Evolutionary conservation across 176 grass and related monocot species (phyloP).

Genomic region (Raddia guianensis): DNA sequence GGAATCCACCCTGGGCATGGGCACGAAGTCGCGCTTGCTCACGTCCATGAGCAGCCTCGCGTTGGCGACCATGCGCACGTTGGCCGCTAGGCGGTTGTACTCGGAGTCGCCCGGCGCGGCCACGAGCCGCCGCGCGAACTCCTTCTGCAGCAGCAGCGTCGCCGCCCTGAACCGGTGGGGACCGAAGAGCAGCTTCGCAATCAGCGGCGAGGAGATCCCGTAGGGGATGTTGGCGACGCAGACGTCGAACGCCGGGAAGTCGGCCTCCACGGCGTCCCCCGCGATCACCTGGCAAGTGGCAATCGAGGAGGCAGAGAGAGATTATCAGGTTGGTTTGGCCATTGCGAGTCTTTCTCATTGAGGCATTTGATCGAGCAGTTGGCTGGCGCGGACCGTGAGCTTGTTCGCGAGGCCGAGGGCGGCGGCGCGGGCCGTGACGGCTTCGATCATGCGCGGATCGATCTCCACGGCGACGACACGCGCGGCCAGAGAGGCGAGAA

Average conservation of each 20-base stretch:
- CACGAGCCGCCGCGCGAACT: constrained; percentile 73
- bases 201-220: constrained; percentile 78
- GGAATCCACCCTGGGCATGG: constrained; percentile 57
- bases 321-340: neutral
- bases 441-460: constrained; percentile 76
- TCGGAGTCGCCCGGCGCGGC: constrained; percentile 68
- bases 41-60: neutral
- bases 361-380: constrained; percentile 59
- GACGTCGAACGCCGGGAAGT: constrained; percentile 70
- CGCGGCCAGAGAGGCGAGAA: constrained; percentile 52
- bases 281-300: constrained; percentile 52
- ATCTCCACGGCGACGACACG: constrained; percentile 69
- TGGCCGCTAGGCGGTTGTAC: constrained; percentile 84
- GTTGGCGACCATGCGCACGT: constrained; percentile 60
- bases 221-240: constrained; percentile 95
- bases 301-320: too few relatives aligned
- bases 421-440: constrained; percentile 55
- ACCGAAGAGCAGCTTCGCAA: constrained; percentile 81
- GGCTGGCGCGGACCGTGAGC: constrained; percentile 52
- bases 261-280: constrained; percentile 63
- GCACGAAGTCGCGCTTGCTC: too few relatives aligned
- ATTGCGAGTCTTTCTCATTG: neutral
- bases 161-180: constrained; percentile 59
- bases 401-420: constrained; percentile 48
- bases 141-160: constrained; percentile 79